phyloP scores from a whole-genome alignment of 2,329 filamentous ascomycete species.

The Clonostachys solani region DNA sequence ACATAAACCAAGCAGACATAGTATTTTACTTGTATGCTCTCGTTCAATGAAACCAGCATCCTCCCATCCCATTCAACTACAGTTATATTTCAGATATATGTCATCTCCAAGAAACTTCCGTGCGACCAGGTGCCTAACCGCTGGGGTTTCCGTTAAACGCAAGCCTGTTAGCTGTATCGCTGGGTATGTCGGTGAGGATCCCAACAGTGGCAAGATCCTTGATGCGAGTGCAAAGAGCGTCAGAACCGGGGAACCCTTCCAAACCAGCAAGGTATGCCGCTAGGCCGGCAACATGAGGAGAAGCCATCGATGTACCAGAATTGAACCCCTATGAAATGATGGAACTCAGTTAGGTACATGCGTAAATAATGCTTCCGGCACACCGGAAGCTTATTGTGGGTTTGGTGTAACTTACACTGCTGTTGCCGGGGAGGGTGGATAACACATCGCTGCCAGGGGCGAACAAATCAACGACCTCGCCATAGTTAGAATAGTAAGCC shows the following conservation, averaged over 20 bases:
- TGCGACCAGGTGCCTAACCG: too few species aligned
- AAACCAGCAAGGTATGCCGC: constrained; percentile 39
- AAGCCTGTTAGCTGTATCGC: constrained; percentile 44
- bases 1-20: too few species aligned
- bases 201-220: constrained; percentile 31
- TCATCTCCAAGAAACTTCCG: too few species aligned
- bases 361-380: too few species aligned
- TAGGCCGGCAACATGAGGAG: constrained; percentile 32
- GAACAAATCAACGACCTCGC: constrained; percentile 40
- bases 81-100: too few species aligned
- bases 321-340: constrained; percentile 16
- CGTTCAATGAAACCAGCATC: too few species aligned
- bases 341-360: too few species aligned
- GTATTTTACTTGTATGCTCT: too few species aligned
- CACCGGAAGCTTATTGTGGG: too few species aligned
- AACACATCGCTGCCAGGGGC: constrained; percentile 39
- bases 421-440: constrained; percentile 36
- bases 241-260: constrained; percentile 30
- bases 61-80: too few species aligned
- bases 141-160: constrained; percentile 44
- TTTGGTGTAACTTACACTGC: constrained; percentile 23
- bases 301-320: constrained; percentile 37
- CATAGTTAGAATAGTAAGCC: constrained; percentile 46
- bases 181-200: constrained; percentile 31
- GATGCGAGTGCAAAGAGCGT: constrained; percentile 42